Evolutionary conservation across 352 stramenopile genomes (phyloP).

Genomic region (Globisporangium polare): DNA sequence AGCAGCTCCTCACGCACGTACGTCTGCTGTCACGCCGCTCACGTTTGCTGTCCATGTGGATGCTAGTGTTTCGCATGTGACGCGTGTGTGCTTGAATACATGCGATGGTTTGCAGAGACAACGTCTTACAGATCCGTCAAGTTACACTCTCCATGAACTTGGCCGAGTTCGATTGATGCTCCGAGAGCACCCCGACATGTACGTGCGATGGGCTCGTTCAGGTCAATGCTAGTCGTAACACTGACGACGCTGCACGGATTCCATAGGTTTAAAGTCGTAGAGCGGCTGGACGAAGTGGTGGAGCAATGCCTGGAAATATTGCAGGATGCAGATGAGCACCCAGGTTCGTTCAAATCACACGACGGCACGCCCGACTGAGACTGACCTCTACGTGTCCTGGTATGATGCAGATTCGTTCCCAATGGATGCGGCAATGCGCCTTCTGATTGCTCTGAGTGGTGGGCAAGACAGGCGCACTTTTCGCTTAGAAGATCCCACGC

Average conservation of each 20-base stretch:
- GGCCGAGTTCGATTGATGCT: constrained; percentile 14
- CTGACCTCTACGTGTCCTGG: background rate
- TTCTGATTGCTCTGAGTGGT: constrained; percentile 56
- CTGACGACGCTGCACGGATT: background rate
- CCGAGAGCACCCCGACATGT: constrained; percentile 14
- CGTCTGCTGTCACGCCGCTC: background rate
- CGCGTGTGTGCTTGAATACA: constrained; percentile 3
- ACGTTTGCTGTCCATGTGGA: background rate
- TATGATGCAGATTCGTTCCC: constrained; percentile 17
- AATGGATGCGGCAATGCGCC: constrained; percentile 31
- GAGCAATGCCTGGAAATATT: constrained; percentile 28
- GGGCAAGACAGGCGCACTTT: constrained; percentile 56
- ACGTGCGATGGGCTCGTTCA: too few species aligned
- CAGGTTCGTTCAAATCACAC: constrained; percentile 6
- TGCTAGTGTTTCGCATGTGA: background rate
- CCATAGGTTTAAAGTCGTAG: constrained; percentile 26
- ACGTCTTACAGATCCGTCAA: background rate
- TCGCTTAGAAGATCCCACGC: constrained; percentile 47
- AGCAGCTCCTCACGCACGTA: constrained; percentile 44
- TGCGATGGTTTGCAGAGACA: background rate
- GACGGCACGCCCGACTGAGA: background rate
- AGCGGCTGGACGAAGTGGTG: constrained; percentile 31
- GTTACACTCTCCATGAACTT: constrained; percentile 1
- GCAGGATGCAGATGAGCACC: constrained; percentile 6
- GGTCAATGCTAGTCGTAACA: too few species aligned